Percentiles rank a stretch among this genome's conserved stretches.
Evolutionary conservation across 495 filamentous ascomycete genomes (phyloP).

Genomic region (Neurospora sublineolata): DNA sequence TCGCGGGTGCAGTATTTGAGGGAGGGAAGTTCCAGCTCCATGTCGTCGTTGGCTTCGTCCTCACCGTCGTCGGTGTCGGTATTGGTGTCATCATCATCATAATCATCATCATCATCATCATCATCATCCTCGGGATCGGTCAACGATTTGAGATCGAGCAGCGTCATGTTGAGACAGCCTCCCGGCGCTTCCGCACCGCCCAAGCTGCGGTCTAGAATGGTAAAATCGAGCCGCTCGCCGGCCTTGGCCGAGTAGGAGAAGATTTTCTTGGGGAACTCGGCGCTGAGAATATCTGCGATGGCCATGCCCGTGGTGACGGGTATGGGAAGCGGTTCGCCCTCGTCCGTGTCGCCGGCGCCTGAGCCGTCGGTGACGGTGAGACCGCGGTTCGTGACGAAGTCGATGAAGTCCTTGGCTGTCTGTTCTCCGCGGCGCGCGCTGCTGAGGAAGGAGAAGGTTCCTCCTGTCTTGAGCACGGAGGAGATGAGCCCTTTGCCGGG

Average conservation of each 20-base stretch:
- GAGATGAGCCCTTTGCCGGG: conserved; percentile 11
- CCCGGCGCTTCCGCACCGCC: neutral
- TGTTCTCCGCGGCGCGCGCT: neutral
- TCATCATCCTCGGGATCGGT: neutral
- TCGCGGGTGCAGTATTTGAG: neutral
- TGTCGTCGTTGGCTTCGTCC: neutral
- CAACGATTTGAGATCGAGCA: neutral
- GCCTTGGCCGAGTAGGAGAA: conserved; percentile 6
- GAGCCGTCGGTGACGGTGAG: conserved; percentile 6
- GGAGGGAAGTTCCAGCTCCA: neutral
- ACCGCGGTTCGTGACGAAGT: conserved; percentile 10
- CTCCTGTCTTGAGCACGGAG: conserved; percentile 10
- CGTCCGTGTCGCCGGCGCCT: neutral
- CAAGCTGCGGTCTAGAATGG: conserved; percentile 2
- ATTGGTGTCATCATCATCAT: neutral
- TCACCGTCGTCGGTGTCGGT: neutral
- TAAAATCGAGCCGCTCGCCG: conserved; percentile 9
- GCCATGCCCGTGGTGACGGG: conserved; percentile 1
- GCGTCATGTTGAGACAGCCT: neutral
- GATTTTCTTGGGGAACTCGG: conserved; percentile 1
- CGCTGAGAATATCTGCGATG: conserved; percentile 6
- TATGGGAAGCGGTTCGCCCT: conserved; percentile 3
- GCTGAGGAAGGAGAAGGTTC: conserved; percentile 9
- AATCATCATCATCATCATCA: neutral
- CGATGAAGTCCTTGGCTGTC: conserved; percentile 1